Evolutionary conservation across 2,329 filamentous ascomycete genomes (phyloP), one percentile per base, ranked within the genome.

Genomic region (Lachnellula cervina): DNA sequence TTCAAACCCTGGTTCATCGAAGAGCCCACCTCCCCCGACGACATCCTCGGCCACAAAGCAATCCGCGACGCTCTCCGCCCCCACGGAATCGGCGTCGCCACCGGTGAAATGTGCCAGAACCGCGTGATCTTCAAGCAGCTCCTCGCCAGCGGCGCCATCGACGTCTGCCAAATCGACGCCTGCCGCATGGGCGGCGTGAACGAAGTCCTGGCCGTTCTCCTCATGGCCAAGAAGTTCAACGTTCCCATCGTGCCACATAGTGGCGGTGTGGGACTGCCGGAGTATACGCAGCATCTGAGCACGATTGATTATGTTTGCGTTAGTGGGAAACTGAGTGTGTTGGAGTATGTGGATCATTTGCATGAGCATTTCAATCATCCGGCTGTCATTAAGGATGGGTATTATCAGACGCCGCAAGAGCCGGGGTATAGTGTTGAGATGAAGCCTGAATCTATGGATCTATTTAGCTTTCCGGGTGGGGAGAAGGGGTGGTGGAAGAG

Each of bases 61-160:
- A 85, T 96, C 66, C 84, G 89, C 51, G 87, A 93, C 59, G 90
- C 90, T 4, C 83, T 96, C 11, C 80, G 81, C 65, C 84, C 88
- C 0, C 77, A 84, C 68, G 82, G 82, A 55, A 90, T 96, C 65
- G 89, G 89, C 56, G 91, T 96, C 5, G 91, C 91, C 7, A 96
- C 91, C 0, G 91, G 91, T 60, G 91, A 96, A 76, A 95, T 96
- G 90, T 94, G 90, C 76, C 91, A 96, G 77, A 96, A 96, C 77
- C 85, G 91, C 40, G 89, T 96, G 62, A 83, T 96, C 67, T 96
- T 96, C 82, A 96, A 96, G 80, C 91, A 96, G 74, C 82, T 96
- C 58, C 81, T 96, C 51, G 82, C 86, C 70, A 78, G 83, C 2
- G 87, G 87, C 50, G 89, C 90, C 58, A 89, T 96, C 65, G 90